These are phyloP conservation scores for Curvularia hawaiiensis DNA, from an alignment of 2,329 filamentous ascomycete species.

Conservation along the genomic window DNA sequence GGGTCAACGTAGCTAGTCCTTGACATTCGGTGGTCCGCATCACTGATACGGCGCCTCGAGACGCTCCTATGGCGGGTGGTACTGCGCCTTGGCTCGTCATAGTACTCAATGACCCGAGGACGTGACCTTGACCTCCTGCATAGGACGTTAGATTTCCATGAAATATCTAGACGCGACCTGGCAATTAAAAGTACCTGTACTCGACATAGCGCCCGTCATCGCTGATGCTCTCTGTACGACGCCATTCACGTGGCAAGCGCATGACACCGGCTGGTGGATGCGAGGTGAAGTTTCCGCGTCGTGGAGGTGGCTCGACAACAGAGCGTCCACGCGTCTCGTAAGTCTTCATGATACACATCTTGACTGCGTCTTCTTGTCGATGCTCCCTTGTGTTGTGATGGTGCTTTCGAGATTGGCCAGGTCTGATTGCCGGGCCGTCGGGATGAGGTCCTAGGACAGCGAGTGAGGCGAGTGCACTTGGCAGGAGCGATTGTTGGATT, in stretches of 20 bases:
- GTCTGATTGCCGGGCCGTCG: background rate
- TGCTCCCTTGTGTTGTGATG: background rate
- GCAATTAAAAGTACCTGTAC: constrained; percentile 21
- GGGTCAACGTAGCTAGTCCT: constrained; percentile 34
- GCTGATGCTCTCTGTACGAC: constrained; percentile 26
- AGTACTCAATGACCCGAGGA: constrained; percentile 35
- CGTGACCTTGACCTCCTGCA: constrained; percentile 22
- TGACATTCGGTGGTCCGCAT: constrained; percentile 32
- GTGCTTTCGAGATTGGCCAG: constrained; percentile 3
- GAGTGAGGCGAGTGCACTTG: background rate
- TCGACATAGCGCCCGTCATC: constrained; percentile 28
- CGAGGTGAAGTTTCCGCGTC: constrained; percentile 39
- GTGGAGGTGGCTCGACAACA: constrained; percentile 40
- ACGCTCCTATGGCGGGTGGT: constrained; percentile 35
- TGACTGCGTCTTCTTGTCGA: background rate
- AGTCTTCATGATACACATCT: constrained; percentile 43
- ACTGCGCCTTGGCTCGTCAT: constrained; percentile 35
- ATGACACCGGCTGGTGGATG: constrained; percentile 42
- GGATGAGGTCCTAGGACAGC: background rate
- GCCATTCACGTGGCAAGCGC: constrained; percentile 41
- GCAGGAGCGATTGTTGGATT: background rate
- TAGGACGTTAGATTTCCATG: background rate
- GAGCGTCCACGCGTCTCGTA: constrained; percentile 33
- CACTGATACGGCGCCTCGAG: constrained; percentile 32
- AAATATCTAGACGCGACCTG: no score